Evolutionary conservation across 1,284 basidiomycete genomes (phyloP).

Genomic region (Melampsora larici-populina): DNA sequence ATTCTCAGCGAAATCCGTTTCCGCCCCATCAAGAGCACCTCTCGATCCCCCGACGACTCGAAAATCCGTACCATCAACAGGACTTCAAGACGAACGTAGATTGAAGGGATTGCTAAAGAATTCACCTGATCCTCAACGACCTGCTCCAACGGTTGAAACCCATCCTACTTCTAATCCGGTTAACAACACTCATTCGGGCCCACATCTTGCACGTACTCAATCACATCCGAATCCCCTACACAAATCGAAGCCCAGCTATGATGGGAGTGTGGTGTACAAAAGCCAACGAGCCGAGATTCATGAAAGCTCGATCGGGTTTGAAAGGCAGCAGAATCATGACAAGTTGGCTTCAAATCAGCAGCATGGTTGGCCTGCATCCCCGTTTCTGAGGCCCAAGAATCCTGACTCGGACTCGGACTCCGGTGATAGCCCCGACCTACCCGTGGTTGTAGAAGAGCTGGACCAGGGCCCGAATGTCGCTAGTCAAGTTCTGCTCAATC

Average conservation of each 20-base stretch:
- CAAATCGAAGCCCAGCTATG: background rate
- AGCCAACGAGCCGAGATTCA: background rate
- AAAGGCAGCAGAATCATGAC: background rate
- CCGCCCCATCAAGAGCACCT: background rate
- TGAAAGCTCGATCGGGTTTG: background rate
- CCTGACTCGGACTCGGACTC: background rate
- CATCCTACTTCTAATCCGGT: background rate
- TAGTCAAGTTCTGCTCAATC: background rate
- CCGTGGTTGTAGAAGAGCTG: background rate
- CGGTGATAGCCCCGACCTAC: background rate
- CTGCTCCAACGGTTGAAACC: background rate
- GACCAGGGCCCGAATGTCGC: background rate
- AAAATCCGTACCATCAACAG: background rate
- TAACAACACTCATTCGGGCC: background rate
- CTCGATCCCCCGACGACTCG: background rate
- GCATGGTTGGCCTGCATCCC: background rate
- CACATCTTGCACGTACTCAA: background rate
- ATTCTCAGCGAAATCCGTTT: background rate
- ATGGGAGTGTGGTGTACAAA: slow-evolving; percentile 8
- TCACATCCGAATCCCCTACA: background rate
- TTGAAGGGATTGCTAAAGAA: slow-evolving; percentile 1
- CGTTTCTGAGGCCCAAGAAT: background rate
- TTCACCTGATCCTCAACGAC: background rate
- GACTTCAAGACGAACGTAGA: slow-evolving; percentile 1
- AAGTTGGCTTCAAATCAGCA: background rate